A percentile compares a stretch with the other conserved stretches of the same genome.
phyloP scores from a whole-genome alignment of 768 basidiomycete species.

The Terana coerulea region DNA sequence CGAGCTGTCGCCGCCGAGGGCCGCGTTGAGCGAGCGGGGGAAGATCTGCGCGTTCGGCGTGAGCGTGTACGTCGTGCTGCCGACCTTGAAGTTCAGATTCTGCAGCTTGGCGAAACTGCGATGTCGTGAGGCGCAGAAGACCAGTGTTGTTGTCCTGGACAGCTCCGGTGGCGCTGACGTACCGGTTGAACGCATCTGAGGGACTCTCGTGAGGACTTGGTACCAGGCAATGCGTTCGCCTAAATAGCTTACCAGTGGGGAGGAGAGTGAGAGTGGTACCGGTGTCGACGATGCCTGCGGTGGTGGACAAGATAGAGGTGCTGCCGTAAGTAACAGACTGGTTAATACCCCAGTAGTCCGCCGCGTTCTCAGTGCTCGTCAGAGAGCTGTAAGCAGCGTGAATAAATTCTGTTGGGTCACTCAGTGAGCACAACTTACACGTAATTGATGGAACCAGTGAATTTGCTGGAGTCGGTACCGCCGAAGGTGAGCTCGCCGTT shows the following conservation, averaged over 20 bases:
- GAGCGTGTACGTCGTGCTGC: constrained; percentile 30
- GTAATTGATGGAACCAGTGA: constrained; percentile 28
- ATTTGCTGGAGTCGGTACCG: constrained; percentile 29
- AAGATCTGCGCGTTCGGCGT: constrained; percentile 32
- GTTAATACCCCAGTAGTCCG: constrained; percentile 26
- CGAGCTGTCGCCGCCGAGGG: constrained; percentile 22
- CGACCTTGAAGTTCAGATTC: constrained; percentile 53
- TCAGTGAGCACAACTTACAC: constrained; percentile 15
- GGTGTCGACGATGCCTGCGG: constrained; percentile 35
- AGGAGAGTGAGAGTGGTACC: constrained; percentile 33
- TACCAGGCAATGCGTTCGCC: not conserved
- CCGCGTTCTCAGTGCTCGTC: constrained; percentile 21
- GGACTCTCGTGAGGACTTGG: not conserved
- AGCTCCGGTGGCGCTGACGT: constrained; percentile 29
- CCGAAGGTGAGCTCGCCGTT: constrained; percentile 38
- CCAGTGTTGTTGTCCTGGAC: constrained; percentile 34
- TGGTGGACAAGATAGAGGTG: constrained; percentile 19
- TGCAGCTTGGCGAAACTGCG: constrained; percentile 50
- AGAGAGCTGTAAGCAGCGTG: constrained; percentile 14
- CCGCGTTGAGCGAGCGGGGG: constrained; percentile 25
- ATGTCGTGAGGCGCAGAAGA: constrained; percentile 45
- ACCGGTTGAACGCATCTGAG: constrained; percentile 27
- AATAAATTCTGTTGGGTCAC: not conserved
- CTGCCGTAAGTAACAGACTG: constrained; percentile 25
- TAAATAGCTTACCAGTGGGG: constrained; percentile 23